Evolutionary conservation across 2,329 filamentous ascomycete species (phyloP).

Genomic region (Chalara sp.): DNA sequence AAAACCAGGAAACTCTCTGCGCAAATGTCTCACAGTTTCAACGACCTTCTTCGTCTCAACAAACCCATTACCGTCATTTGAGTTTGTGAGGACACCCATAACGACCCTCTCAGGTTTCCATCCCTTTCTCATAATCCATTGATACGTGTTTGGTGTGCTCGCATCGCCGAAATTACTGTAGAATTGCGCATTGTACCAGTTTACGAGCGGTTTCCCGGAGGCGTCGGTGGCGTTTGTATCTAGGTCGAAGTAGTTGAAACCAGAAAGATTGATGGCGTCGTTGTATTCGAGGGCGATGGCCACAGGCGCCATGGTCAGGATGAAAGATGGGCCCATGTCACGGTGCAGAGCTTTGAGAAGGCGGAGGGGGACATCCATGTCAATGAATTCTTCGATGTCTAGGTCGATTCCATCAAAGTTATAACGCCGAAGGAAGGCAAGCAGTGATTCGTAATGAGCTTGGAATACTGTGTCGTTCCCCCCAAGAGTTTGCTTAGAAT

Average conservation of each 20-base stretch:
- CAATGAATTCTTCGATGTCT: constrained; percentile 73
- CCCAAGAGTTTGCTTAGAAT: constrained; percentile 33
- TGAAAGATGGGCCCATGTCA: constrained; percentile 65
- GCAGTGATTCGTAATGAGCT: constrained; percentile 8
- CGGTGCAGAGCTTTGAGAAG: constrained; percentile 67
- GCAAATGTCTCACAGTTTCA: constrained; percentile 29
- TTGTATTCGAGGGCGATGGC: constrained; percentile 49
- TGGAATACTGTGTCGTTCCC: constrained; percentile 3
- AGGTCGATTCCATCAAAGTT: constrained; percentile 85
- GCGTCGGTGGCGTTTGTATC: constrained; percentile 38
- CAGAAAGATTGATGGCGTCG: constrained; percentile 31
- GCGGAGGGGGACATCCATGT: constrained; percentile 69
- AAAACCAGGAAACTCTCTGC: constrained; percentile 7
- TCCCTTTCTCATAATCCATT: constrained; percentile 4
- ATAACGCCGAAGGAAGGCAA: constrained; percentile 54
- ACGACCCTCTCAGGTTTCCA: constrained; percentile 8
- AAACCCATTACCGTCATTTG: constrained; percentile 8
- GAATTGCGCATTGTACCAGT: constrained; percentile 12
- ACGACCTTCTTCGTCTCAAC: not conserved
- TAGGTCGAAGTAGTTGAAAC: constrained; percentile 72
- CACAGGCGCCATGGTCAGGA: constrained; percentile 54
- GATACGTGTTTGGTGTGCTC: constrained; percentile 1
- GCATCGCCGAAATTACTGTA: constrained; percentile 7
- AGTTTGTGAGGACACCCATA: constrained; percentile 2
- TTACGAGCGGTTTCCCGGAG: not conserved